phyloP scores from a whole-genome alignment of 108 stramenopile species.

The Fistulifera solaris region DNA sequence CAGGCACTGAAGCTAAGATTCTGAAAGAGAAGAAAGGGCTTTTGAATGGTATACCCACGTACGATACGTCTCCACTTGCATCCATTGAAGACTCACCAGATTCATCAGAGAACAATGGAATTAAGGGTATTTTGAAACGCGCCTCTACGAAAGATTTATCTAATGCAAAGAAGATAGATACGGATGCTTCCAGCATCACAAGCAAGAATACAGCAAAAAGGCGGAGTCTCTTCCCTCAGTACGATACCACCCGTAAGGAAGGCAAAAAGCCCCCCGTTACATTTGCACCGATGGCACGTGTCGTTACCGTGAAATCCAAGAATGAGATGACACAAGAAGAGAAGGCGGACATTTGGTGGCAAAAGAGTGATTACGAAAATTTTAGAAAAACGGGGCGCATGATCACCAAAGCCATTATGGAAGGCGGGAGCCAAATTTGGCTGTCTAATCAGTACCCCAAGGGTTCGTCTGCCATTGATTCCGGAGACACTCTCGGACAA shows the following conservation, averaged over 20 bases:
- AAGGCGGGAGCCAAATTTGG: constrained; percentile 85
- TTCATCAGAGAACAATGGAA: background rate
- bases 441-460: constrained; percentile 17
- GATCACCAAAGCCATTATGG: constrained; percentile 76
- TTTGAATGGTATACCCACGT: background rate
- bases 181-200: background rate
- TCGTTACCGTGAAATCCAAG: constrained; percentile 56
- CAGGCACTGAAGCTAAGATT: background rate
- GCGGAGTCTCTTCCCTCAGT: constrained; percentile 35
- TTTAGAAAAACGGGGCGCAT: constrained; percentile 85
- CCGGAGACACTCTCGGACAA: constrained; percentile 15
- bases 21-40: constrained; percentile 9
- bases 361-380: constrained; percentile 71
- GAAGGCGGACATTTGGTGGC: constrained; percentile 74
- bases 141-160: background rate
- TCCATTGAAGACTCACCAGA: background rate
- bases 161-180: background rate
- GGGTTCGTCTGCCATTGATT: background rate
- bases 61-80: background rate
- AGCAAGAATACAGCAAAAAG: constrained; percentile 3
- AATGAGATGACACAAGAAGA: constrained; percentile 51
- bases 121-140: constrained; percentile 31
- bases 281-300: constrained; percentile 79
- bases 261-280: constrained; percentile 24
- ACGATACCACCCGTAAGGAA: constrained; percentile 17